Evolutionary conservation across 2,329 filamentous ascomycete species (phyloP), one percentile per base, ranked within the genome.

Genomic region (Hypoxylon sp.): DNA sequence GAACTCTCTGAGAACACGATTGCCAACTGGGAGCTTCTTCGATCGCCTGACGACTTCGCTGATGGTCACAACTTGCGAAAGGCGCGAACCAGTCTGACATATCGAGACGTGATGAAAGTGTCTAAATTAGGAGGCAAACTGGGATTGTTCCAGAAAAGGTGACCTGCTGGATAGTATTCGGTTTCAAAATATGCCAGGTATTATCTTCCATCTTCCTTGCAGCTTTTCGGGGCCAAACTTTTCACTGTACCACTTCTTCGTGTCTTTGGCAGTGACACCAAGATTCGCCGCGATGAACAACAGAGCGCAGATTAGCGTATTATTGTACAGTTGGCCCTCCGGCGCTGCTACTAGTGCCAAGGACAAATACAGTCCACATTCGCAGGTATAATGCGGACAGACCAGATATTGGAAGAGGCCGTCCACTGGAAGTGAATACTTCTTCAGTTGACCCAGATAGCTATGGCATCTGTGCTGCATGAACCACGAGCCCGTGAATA

Each of bases 311-410:
- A 89, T 65, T 31, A 97, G 69, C 0, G 92, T 93, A 67, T 75
- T 81, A 71, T 96, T 97, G 51, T 90, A 69, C 46, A 81, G 57
- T 21, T 76, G 71, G 7, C 85, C 88, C 5, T 73, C 64, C 0
- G 92, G 91, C 1, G 92, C 91, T 20, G 87, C 85, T 27, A 88
- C 70, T 34, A 94, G 72, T 2, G 90, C 82, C 59, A 99, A 73
- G n/a, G 87, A 81, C 13, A 91, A 67, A 69, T 99, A 97, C 51
- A 97, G 83, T 29, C 88, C 68, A 67, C 90, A 92, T 73, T 97
- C 94, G 65, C 88, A 90, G 3, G 89, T 89, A 71, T 97, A 99
- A 72, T 99, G 94, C 12, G 94, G 91, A 63, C 89, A 95, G 27
- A 97, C 73, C 15, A 95, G 71, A 49, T 78, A 76, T 32, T 77